A percentile compares a stretch with the other conserved stretches of the same genome.
Evolutionary conservation across 495 filamentous ascomycete genomes (phyloP).

Genomic region (Pseudevernia furfuracea): DNA sequence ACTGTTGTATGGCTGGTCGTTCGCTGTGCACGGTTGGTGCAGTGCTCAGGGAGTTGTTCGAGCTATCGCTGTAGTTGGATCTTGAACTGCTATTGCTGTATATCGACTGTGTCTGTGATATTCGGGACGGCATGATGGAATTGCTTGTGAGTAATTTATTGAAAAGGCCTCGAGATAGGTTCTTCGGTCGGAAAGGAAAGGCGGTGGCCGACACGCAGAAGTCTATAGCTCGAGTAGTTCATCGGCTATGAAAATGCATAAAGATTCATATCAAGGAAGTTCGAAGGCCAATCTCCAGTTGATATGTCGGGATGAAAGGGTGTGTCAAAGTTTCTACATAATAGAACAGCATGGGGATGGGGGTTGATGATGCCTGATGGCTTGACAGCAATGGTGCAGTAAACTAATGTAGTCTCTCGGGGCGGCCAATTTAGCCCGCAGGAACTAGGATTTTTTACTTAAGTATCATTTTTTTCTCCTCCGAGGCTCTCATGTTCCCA

Average conservation of each 20-base stretch:
- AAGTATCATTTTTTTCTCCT: too few relatives aligned
- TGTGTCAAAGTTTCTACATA: too few relatives aligned
- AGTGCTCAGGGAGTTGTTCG: slow-evolving; percentile 59
- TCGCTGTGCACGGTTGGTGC: slow-evolving; percentile 59
- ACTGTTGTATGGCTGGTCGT: slow-evolving; percentile 41
- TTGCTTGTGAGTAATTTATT: not conserved
- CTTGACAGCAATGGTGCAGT: too few relatives aligned
- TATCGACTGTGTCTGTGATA: slow-evolving; percentile 1
- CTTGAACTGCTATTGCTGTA: slow-evolving; percentile 42
- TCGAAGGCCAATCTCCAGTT: not conserved
- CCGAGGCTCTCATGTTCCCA: too few relatives aligned
- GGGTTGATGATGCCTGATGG: too few relatives aligned
- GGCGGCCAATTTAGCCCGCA: too few relatives aligned
- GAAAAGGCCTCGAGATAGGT: not conserved
- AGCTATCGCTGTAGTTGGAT: slow-evolving; percentile 55
- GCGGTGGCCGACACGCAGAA: not conserved
- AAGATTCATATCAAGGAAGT: not conserved
- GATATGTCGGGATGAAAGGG: not conserved
- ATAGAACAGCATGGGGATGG: too few relatives aligned
- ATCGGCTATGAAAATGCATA: not conserved
- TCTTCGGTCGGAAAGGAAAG: not conserved
- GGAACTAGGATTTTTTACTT: too few relatives aligned
- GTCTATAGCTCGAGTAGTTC: not conserved
- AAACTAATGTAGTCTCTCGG: too few relatives aligned
- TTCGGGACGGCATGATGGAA: slow-evolving; percentile 18